Evolutionary conservation across 2,329 filamentous ascomycete genomes (phyloP).

Genomic region (Zymoseptoria brevis): DNA sequence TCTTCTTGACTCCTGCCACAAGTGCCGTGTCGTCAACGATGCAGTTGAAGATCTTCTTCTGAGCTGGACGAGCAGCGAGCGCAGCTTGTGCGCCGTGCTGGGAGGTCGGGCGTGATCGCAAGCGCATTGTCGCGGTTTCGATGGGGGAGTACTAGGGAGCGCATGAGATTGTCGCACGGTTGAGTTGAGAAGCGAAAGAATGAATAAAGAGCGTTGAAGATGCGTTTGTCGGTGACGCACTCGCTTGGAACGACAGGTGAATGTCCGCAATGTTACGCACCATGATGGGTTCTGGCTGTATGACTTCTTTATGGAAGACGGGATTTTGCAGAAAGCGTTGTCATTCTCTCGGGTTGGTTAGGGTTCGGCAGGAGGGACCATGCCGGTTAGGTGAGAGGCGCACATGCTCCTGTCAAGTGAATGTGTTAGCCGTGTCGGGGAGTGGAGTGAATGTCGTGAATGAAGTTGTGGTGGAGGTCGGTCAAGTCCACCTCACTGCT

Average conservation of each 20-base stretch:
- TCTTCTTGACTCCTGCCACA: constrained; percentile 44
- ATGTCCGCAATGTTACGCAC: background rate
- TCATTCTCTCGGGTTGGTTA: background rate
- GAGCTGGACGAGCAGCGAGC: constrained; percentile 9
- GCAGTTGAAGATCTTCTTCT: constrained; percentile 46
- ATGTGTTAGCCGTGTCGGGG: background rate
- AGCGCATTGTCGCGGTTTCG: constrained; percentile 18
- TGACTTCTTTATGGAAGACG: background rate
- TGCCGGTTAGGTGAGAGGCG: background rate
- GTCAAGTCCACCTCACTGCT: background rate
- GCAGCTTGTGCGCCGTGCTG: constrained; percentile 18
- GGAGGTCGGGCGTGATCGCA: constrained; percentile 22
- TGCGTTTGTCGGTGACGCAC: background rate
- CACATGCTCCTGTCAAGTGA: background rate
- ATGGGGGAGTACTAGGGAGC: constrained; percentile 1
- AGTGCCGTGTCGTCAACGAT: constrained; percentile 46
- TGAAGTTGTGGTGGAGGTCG: background rate
- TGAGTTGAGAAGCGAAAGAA: background rate
- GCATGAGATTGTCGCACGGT: constrained; percentile 9
- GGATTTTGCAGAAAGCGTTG: background rate
- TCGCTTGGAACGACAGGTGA: background rate
- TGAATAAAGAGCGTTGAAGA: background rate
- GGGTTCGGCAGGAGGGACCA: background rate
- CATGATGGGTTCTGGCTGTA: background rate
- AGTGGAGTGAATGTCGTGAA: background rate